A percentile compares a stretch with the other conserved stretches of the same genome.
These are phyloP conservation scores for Yamadazyma trypodendri DNA, from an alignment of 1,139 yeast genomes.

Conservation along the genomic window DNA sequence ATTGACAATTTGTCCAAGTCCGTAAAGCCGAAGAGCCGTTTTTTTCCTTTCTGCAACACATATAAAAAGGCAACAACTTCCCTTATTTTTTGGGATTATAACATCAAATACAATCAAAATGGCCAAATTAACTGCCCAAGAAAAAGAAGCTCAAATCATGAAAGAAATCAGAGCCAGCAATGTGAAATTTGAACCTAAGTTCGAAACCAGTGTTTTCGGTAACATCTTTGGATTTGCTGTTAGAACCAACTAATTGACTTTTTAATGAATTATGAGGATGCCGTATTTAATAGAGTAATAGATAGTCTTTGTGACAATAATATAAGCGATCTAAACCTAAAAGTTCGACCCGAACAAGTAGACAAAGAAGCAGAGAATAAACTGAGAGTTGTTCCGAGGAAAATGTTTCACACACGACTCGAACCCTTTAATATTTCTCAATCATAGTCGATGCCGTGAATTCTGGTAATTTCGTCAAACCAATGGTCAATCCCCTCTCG, in stretches of 20 bases:
- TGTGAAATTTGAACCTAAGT: constrained; percentile 40
- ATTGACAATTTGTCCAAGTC: constrained; percentile 7
- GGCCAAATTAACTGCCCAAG: constrained; percentile 34
- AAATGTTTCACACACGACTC: too few species aligned
- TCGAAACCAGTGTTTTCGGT: constrained; percentile 45
- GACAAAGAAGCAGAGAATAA: too few species aligned
- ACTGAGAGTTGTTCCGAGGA: not conserved
- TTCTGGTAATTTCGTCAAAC: constrained; percentile 33
- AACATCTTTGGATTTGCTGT: constrained; percentile 40
- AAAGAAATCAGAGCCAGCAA: constrained; percentile 41
- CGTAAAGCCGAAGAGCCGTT: constrained; percentile 9
- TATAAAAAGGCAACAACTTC: constrained; percentile 7
- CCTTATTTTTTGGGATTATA: not conserved
- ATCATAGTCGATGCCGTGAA: constrained; percentile 7
- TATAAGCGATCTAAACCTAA: too few species aligned
- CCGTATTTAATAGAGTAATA: too few species aligned
- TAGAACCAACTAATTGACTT: constrained; percentile 17
- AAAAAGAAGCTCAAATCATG: constrained; percentile 52
- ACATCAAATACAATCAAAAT: constrained; percentile 3
- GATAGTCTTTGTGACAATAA: not conserved
- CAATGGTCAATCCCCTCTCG: constrained; percentile 43
- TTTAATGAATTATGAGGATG: constrained; percentile 1
- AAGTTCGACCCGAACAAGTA: too few species aligned
- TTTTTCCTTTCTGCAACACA: not conserved
- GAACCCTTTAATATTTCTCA: too few species aligned